Evolutionary conservation across 108 stramenopile genomes (phyloP).

Genomic region (Fragilaria radians): DNA sequence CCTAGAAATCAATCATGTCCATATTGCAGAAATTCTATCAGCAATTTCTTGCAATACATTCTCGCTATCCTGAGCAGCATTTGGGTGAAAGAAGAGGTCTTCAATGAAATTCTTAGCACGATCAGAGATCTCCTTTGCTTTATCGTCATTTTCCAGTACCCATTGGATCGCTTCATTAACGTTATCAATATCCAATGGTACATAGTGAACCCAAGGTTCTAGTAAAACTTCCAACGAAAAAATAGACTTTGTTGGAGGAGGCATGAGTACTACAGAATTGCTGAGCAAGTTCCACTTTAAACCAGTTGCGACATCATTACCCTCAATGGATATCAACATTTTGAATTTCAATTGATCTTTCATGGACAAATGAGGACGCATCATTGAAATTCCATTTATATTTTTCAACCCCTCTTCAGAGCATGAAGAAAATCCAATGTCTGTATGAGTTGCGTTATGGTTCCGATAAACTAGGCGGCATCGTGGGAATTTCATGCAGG

Average conservation of each 20-base stretch:
- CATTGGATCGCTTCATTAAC: conserved; percentile 63
- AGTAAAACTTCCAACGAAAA: conserved; percentile 59
- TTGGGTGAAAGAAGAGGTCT: conserved; percentile 55
- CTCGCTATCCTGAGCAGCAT: conserved; percentile 42
- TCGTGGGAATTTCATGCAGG: background rate
- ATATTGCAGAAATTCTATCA: conserved; percentile 30
- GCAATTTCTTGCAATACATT: conserved; percentile 40
- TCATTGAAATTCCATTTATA: background rate
- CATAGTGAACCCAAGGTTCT: conserved; percentile 72
- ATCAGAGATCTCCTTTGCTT: conserved; percentile 55
- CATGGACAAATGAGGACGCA: conserved; percentile 1
- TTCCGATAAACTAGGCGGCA: conserved; percentile 1
- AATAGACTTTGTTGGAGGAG: conserved; percentile 27
- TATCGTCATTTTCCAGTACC: conserved; percentile 56
- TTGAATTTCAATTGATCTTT: conserved; percentile 12
- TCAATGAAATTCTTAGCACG: conserved; percentile 67
- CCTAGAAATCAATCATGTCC: too few species aligned
- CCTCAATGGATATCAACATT: conserved; percentile 28
- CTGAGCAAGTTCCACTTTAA: conserved; percentile 38
- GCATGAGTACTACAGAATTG: conserved; percentile 42
- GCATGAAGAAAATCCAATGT: background rate
- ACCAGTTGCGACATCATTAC: conserved; percentile 43
- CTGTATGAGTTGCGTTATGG: background rate
- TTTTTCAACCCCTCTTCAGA: background rate
- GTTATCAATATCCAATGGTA: conserved; percentile 62